phyloP scores from a whole-genome alignment of 768 basidiomycete genomes.

The Boletus tylopilopsis region DNA sequence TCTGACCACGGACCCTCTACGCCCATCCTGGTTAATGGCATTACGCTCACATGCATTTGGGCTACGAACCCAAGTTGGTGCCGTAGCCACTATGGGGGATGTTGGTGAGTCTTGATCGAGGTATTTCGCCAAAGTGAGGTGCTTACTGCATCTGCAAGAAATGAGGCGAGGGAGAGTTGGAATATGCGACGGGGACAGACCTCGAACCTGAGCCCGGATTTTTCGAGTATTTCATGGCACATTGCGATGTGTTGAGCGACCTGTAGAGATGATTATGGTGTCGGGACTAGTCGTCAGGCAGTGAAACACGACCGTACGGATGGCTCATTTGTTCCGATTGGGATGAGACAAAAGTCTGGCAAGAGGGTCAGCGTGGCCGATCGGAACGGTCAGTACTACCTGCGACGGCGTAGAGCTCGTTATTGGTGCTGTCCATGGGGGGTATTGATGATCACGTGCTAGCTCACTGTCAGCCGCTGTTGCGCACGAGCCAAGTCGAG shows the following conservation, averaged over 20 bases:
- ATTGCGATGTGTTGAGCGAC: conserved; percentile 78
- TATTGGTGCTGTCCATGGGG: conserved; percentile 12
- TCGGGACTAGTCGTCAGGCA: too few species aligned
- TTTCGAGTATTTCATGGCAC: conserved; percentile 79
- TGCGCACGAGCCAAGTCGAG: too few species aligned
- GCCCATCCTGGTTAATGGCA: conserved; percentile 1
- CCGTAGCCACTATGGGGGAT: conserved; percentile 69
- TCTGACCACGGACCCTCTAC: conserved; percentile 80
- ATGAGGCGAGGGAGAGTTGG: neutral
- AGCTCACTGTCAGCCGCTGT: too few species aligned
- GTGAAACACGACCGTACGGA: conserved; percentile 46
- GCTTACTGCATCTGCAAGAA: conserved; percentile 37
- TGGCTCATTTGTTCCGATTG: conserved; percentile 72
- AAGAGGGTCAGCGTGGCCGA: neutral
- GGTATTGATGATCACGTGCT: neutral
- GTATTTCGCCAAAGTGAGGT: conserved; percentile 33
- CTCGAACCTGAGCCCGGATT: conserved; percentile 79
- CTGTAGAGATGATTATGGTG: conserved; percentile 29
- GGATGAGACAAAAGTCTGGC: conserved; percentile 84
- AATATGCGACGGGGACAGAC: conserved; percentile 35
- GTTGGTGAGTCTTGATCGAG: conserved; percentile 2
- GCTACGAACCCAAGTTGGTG: conserved; percentile 70
- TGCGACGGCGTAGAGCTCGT: conserved; percentile 74
- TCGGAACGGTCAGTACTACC: too few species aligned
- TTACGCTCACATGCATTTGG: neutral